phyloP scores from a whole-genome alignment of 345 rosid genomes.

The Erysimum cheiranthoides region DNA sequence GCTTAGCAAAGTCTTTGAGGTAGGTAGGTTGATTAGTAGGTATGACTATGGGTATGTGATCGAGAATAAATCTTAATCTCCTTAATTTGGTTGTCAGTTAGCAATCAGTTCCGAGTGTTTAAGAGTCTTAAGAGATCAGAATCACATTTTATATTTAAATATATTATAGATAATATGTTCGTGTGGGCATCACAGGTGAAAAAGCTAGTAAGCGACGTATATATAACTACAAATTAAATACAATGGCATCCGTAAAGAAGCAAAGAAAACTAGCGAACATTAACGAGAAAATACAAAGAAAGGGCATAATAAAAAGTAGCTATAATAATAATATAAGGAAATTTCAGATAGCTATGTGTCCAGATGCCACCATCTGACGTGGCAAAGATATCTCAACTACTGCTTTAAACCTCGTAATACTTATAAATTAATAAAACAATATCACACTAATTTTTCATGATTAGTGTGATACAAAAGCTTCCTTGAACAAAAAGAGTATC shows the following conservation, averaged over 20 bases:
- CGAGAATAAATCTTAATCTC: constrained; percentile 21
- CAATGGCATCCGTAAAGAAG: constrained; percentile 26
- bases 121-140: constrained; percentile 2
- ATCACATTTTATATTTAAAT: neutral
- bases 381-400: constrained; percentile 1
- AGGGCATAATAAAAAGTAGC: constrained; percentile 1
- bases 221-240: constrained; percentile 17
- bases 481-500: neutral
- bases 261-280: constrained; percentile 9
- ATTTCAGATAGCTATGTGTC: constrained; percentile 4
- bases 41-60: constrained; percentile 12
- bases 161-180: neutral
- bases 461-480: constrained; percentile 9
- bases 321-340: neutral
- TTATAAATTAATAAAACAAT: neutral
- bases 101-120: constrained; percentile 29
- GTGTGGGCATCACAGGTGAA: constrained; percentile 38
- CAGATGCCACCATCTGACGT: neutral
- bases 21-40: constrained; percentile 34
- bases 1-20: constrained; percentile 28
- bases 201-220: constrained; percentile 34
- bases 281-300: constrained; percentile 4
- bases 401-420: neutral
- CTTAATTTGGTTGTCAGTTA: constrained; percentile 27
- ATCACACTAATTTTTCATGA: constrained; percentile 3